Evolutionary conservation across 805 yeast species (phyloP), one percentile per base, ranked within the genome.

Genomic region (Dipodascus geniculatus): DNA sequence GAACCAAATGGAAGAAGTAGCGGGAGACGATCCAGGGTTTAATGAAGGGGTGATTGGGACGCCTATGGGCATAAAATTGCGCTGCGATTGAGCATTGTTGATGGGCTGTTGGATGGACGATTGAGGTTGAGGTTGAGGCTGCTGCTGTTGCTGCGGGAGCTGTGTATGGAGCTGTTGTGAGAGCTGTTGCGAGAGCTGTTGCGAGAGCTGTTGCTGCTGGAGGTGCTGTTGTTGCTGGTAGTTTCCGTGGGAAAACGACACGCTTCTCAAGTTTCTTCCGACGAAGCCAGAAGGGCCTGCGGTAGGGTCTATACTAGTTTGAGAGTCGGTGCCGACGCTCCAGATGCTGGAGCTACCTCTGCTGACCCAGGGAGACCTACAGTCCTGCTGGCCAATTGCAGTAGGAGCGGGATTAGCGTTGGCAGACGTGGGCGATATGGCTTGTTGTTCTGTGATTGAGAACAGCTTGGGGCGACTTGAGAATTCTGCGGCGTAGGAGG

Each of bases 401-500:
- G 23, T 14, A n/a, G n/a, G n/a, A n/a, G n/a, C n/a, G 19, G 23
- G 56, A 53, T 3, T n/a, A 52, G 33, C 48, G 42, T n/a, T 23
- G 3, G 55, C 16, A 28, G 48, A n/a, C 9, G 53, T 49, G 14
- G 49, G 53, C 19, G 48, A 51, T 4, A 17, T n/a, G 4, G 47
- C 16, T 23, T 33, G 42, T 22, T 16, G 20, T 19, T 23, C 51
- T n/a, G 49, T 49, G 33, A 47, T 48, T 42, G 50, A 28, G 23
- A 53, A 48, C 28, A 55, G 51, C 20, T 57, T 54, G 17, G 65
- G 66, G 1, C 69, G 55, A 11, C 64, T 56, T 3, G 69, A 75
- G 58, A 79, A 74, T 64, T 82, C 87, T 2, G 86, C 85, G 14
- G 85, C 82, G 62, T 78, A 82, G 56, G 82, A 76, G 17, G 87